Percentiles rank a stretch among this genome's conserved stretches.
Conservation (phyloP, 1,139 yeast genomes). For the Debaryomyces subglobosus region DNA sequence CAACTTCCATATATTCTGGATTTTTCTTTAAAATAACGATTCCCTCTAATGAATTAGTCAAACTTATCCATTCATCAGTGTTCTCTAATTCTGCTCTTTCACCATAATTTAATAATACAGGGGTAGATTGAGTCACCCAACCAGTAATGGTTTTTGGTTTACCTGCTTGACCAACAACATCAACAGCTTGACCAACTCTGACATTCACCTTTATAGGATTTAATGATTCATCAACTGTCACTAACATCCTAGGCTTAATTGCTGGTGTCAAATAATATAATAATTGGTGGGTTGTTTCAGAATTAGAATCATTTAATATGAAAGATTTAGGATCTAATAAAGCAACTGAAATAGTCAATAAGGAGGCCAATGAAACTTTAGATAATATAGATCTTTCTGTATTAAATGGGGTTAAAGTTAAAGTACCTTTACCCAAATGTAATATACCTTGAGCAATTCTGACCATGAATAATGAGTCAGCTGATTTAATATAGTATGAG, state of each 20-base stretch:
- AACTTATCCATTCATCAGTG: slow-evolving; percentile 80
- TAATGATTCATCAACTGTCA: slow-evolving; percentile 89
- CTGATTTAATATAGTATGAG: slow-evolving; percentile 86
- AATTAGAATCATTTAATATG: slow-evolving; percentile 50
- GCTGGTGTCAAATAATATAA: slow-evolving; percentile 89
- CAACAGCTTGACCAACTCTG: slow-evolving; percentile 98
- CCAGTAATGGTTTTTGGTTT: slow-evolving; percentile 98
- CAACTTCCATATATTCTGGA: slow-evolving; percentile 81
- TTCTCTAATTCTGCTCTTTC: slow-evolving; percentile 97
- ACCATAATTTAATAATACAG: slow-evolving; percentile 89
- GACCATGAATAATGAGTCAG: slow-evolving; percentile 89
- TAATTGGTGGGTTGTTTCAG: slow-evolving; percentile 72
- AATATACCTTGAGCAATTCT: slow-evolving; percentile 94
- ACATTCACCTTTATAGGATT: slow-evolving; percentile 91
- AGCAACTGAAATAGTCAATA: slow-evolving; percentile 83
- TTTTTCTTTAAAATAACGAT: slow-evolving; percentile 90
- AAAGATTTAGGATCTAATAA: slow-evolving; percentile 81
- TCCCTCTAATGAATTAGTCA: slow-evolving; percentile 86
- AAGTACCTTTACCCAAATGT: slow-evolving; percentile 94
- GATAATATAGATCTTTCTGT: slow-evolving; percentile 87
- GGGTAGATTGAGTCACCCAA: slow-evolving; percentile 99
- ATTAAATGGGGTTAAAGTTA: slow-evolving; percentile 86
- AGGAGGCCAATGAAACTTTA: slow-evolving; percentile 87
- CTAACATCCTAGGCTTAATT: slow-evolving; percentile 88
- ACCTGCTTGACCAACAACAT: slow-evolving; percentile 98